A percentile compares a stretch with the other conserved stretches of the same genome.
Evolutionary conservation across 345 rosid genomes (phyloP).

Genomic region (Hevea brasiliensis): DNA sequence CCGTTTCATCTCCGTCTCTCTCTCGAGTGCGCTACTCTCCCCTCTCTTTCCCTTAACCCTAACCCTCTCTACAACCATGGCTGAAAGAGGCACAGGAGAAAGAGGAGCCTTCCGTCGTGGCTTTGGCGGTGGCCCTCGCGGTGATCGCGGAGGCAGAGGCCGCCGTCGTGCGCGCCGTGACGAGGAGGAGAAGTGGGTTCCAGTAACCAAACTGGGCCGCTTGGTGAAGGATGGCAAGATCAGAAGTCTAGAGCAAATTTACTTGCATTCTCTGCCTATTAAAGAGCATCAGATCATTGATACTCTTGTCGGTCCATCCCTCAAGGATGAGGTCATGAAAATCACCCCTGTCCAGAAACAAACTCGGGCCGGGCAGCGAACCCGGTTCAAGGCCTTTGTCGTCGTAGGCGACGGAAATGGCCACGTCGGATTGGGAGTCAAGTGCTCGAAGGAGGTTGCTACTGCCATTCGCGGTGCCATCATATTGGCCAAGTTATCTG

Average conservation of each 20-base stretch:
- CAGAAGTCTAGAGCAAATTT: constrained; percentile 63
- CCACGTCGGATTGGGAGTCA: constrained; percentile 71
- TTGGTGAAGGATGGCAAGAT: constrained; percentile 55
- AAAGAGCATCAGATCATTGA: constrained; percentile 89
- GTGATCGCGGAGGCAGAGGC: constrained; percentile 55
- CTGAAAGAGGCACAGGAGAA: constrained; percentile 73
- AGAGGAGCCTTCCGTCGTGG: constrained; percentile 68
- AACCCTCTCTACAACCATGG: constrained; percentile 36
- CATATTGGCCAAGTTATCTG: constrained; percentile 61
- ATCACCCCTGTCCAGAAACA: constrained; percentile 93
- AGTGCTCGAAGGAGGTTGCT: constrained; percentile 71
- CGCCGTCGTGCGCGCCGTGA: constrained; percentile 67
- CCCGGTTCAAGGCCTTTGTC: constrained; percentile 72
- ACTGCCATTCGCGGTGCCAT: constrained; percentile 69
- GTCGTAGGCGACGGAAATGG: constrained; percentile 66
- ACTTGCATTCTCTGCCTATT: constrained; percentile 81
- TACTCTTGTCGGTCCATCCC: constrained; percentile 56
- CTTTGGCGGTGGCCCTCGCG: constrained; percentile 53
- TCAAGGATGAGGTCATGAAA: constrained; percentile 96
- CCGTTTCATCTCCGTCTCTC: constrained; percentile 7
- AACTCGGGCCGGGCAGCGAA: constrained; percentile 74
- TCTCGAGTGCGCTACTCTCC: no score
- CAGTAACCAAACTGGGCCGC: constrained; percentile 90
- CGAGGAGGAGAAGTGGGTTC: constrained; percentile 83
- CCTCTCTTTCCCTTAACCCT: not conserved